Evolutionary conservation across 257 asterid genomes (phyloP).

Genomic region (Nicotiana sylvestris): DNA sequence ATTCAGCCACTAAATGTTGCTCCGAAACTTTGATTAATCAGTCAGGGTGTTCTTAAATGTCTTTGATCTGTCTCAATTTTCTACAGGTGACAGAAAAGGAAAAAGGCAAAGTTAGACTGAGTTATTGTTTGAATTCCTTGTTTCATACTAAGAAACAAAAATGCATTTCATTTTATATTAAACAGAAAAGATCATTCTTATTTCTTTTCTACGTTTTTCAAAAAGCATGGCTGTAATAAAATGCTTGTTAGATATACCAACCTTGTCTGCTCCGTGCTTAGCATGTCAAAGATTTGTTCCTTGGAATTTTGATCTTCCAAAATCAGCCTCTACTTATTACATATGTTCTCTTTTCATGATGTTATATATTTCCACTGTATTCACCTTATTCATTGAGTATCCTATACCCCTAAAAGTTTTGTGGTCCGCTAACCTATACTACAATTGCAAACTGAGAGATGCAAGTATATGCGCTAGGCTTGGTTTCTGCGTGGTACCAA

Average conservation of each 20-base stretch:
- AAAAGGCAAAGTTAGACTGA: background rate
- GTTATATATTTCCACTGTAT: background rate
- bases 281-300: background rate
- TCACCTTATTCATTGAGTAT: background rate
- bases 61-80: background rate
- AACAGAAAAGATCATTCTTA: background rate
- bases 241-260: background rate
- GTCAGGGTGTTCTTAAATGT: background rate
- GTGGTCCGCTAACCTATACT: background rate
- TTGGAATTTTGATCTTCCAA: background rate
- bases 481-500: background rate
- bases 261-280: background rate
- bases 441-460: background rate
- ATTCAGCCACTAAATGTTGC: background rate
- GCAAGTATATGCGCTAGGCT: constrained; percentile 1
- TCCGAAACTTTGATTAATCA: background rate
- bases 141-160: background rate
- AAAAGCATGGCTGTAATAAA: background rate
- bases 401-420: background rate
- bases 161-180: background rate
- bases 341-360: background rate
- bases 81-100: background rate
- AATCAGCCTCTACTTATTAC: background rate
- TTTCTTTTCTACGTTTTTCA: background rate
- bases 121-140: background rate